Conservation (phyloP, 352 stramenopile species). For the Pythium periplocum region DNA sequence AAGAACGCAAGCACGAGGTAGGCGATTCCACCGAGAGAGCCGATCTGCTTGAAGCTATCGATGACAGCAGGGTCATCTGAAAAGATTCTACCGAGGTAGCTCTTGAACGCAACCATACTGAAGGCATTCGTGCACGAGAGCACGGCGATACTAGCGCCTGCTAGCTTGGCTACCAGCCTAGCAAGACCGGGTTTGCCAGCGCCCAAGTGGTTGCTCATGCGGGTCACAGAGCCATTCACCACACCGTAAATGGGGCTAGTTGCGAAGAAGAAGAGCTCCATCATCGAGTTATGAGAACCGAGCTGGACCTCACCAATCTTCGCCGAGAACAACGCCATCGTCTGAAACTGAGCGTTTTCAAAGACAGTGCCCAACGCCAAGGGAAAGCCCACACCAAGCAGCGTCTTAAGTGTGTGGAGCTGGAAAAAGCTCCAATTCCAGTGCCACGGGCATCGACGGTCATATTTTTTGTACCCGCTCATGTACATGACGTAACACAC, state of each 20-base stretch:
- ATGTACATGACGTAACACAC: conserved; percentile 65
- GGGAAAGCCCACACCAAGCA: conserved; percentile 47
- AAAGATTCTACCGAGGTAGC: conserved; percentile 60
- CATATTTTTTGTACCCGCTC: conserved; percentile 43
- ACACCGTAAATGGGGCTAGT: conserved; percentile 82
- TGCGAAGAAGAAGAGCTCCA: conserved; percentile 83
- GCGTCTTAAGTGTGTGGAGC: conserved; percentile 28
- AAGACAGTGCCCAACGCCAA: conserved; percentile 60
- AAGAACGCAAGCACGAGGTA: conserved; percentile 80
- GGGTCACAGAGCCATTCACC: conserved; percentile 52
- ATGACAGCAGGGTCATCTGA: conserved; percentile 61
- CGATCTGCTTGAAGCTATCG: conserved; percentile 56
- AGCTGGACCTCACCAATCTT: conserved; percentile 69
- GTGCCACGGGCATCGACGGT: conserved; percentile 45
- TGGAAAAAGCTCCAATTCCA: conserved; percentile 54
- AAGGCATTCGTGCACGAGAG: conserved; percentile 39
- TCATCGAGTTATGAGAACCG: conserved; percentile 78
- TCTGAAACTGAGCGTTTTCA: conserved; percentile 77
- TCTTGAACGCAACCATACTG: conserved; percentile 37
- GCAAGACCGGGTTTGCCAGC: conserved; percentile 32
- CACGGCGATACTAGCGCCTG: conserved; percentile 34
- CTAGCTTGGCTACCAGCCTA: conserved; percentile 48
- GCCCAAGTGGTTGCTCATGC: conserved; percentile 60
- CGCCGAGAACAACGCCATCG: conserved; percentile 70
- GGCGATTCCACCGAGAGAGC: conserved; percentile 39